Base-by-base conservation (phyloP, 2,329 filamentous ascomycete genomes). In the Chaetomium strumarium region DNA sequence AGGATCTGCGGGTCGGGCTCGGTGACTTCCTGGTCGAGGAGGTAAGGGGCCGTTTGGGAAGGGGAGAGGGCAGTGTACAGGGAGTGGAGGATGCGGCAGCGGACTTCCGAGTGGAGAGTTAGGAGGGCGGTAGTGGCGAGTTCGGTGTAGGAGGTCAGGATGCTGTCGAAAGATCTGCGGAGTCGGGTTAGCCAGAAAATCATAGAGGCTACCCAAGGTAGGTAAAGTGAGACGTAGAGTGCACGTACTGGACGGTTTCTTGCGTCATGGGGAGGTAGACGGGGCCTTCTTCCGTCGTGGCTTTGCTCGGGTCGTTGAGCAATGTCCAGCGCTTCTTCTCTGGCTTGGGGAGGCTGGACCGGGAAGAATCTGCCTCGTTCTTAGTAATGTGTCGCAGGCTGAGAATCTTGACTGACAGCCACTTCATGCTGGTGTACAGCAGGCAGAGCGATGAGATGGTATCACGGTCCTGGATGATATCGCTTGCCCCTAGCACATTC, bases 381-480 rank as follows among this genome's bases (percentile, higher is more conserved):
- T 79, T 76, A 17, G 88, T 92, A 63, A 96, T 90, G 64, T 92
- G 85, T 39, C 93, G 82, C 49, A 99, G 76, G 52, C 88, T 78
- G n/a, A 78, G 74, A 39, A 95, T 83, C 70, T 92, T 93, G 61
- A 85, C 85, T 17, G 88, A 84, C 34, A 99, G 81, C 93, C 93
- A 99, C 75, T 95, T 93, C 90, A 97, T 95, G 73, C 91, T 96
- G 46, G 91, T 96, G 68, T 96, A 95, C 34, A 99, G 75, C 37
- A 96, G 79, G 61, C 91, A 96, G 5, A 99, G 73, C 4, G 86
- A 86, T 40, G 86, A 83, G 29, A 97, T 85, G 4, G 85, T 87
- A 66, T 97, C 95, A 24, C 88, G 84, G 64, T 97, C 91, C 40
- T 87, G 85, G 58, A 97, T 91, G 45, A 96, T 85, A 66, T 97